A percentile compares a stretch with the other conserved stretches of the same genome.
These are phyloP conservation scores for Paramecium bursaria DNA, from an alignment of 73 alveolate species.

Conservation along the genomic window DNA sequence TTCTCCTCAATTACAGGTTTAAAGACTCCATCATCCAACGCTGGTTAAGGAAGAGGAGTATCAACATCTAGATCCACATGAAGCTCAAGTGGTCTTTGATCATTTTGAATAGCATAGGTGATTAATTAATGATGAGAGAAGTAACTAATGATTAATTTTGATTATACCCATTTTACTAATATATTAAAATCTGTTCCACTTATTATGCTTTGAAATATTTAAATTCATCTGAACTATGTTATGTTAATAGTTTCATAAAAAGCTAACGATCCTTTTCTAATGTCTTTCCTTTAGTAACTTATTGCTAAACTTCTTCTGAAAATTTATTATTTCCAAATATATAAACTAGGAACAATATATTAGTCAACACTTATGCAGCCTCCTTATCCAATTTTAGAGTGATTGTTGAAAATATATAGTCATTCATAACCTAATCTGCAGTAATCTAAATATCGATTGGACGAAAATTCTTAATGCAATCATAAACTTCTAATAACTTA, in stretches of 20 bases:
- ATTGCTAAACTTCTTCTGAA: not conserved
- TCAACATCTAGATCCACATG: conserved; percentile 27
- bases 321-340: conserved; percentile 15
- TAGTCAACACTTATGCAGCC: not conserved
- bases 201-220: not conserved
- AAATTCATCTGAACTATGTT: conserved; percentile 20
- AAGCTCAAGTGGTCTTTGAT: conserved; percentile 35
- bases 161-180: not conserved
- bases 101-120: not conserved
- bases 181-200: not conserved
- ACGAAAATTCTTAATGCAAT: not conserved
- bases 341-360: conserved; percentile 1
- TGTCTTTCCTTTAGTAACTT: not conserved
- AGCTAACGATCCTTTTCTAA: conserved; percentile 3
- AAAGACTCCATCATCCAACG: conserved; percentile 9
- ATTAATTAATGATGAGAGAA: not conserved
- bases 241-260: not conserved
- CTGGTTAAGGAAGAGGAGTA: not conserved
- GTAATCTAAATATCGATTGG: not conserved
- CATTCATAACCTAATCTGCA: conserved; percentile 20
- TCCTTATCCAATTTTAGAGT: conserved; percentile 3
- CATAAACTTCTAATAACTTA: conserved; percentile 9
- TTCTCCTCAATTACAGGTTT: not conserved
- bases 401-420: not conserved
- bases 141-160: not conserved